phyloP scores from a whole-genome alignment of 140 eudicot species.

The Stevia rebaudiana region DNA sequence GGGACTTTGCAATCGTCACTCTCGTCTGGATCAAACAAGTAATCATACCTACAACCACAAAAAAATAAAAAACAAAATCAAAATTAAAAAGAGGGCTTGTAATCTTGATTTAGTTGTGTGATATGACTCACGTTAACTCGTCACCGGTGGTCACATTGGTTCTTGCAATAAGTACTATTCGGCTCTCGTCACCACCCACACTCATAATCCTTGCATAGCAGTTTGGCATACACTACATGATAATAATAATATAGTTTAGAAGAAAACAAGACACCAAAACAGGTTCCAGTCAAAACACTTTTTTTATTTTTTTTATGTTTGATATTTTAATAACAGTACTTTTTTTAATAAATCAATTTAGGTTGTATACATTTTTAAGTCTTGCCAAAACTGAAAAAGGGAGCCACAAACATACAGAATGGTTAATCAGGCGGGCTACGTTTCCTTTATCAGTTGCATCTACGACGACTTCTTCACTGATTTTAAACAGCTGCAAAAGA shows the following conservation, averaged over 20 bases:
- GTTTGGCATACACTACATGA: slow-evolving; percentile 80
- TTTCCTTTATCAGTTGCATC: slow-evolving; percentile 97
- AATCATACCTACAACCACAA: slow-evolving; percentile 66
- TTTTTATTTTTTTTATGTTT: not conserved
- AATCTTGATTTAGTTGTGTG: not conserved
- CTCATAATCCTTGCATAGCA: slow-evolving; percentile 99
- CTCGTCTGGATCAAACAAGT: slow-evolving; percentile 93
- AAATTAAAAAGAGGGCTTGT: not conserved
- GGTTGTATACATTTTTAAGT: not conserved
- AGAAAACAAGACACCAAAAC: no score
- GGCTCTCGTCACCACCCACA: slow-evolving; percentile 89
- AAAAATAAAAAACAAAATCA: not conserved
- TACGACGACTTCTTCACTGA: slow-evolving; percentile 94
- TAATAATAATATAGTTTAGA: not conserved
- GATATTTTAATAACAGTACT: not conserved
- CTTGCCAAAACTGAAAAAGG: not conserved
- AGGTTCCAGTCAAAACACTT: no score
- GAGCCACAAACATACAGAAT: slow-evolving; percentile 55
- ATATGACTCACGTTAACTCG: slow-evolving; percentile 65
- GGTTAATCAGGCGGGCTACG: slow-evolving; percentile 86
- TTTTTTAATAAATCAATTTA: not conserved
- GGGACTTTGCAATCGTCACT: slow-evolving; percentile 87
- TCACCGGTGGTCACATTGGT: slow-evolving; percentile 78
- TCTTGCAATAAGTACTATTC: slow-evolving; percentile 91
- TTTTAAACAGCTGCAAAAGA: slow-evolving; percentile 70